phyloP scores from a whole-genome alignment of 192 early-diverging fungal genomes.

The Backusella australiensis region DNA sequence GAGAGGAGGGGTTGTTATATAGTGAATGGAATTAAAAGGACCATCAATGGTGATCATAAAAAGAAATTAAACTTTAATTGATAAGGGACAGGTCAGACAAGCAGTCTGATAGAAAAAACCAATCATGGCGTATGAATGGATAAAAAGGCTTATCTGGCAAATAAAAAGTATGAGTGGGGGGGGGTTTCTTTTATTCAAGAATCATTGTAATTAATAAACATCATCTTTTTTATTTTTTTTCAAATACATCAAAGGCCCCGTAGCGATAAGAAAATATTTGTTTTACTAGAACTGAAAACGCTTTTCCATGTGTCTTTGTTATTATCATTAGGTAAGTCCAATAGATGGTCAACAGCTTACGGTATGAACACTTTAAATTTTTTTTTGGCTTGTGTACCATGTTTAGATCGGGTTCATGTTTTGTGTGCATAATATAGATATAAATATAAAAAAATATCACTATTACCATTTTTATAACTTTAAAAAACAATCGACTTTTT shows the following conservation, averaged over 20 bases:
- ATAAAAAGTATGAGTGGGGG: background rate
- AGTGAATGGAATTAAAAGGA: background rate
- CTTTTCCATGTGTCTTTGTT: background rate
- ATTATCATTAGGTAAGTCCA: background rate
- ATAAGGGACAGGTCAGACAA: background rate
- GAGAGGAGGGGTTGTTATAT: background rate
- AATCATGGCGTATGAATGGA: background rate
- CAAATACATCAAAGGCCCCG: background rate
- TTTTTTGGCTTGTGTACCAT: background rate
- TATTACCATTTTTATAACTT: background rate
- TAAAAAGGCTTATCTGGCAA: background rate
- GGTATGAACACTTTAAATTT: background rate
- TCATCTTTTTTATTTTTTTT: background rate
- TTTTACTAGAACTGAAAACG: background rate
- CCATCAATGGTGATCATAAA: background rate
- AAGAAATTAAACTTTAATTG: background rate
- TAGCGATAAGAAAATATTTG: background rate
- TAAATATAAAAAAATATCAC: background rate
- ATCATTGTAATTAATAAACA: background rate
- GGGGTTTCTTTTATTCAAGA: background rate
- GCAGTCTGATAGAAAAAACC: background rate
- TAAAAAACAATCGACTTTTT: constrained; percentile 1
- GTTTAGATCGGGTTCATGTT: background rate
- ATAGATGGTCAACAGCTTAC: background rate
- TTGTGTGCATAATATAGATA: constrained; percentile 5